phyloP scores from a whole-genome alignment of 2,329 filamentous ascomycete genomes.

The Moelleriella libera region DNA sequence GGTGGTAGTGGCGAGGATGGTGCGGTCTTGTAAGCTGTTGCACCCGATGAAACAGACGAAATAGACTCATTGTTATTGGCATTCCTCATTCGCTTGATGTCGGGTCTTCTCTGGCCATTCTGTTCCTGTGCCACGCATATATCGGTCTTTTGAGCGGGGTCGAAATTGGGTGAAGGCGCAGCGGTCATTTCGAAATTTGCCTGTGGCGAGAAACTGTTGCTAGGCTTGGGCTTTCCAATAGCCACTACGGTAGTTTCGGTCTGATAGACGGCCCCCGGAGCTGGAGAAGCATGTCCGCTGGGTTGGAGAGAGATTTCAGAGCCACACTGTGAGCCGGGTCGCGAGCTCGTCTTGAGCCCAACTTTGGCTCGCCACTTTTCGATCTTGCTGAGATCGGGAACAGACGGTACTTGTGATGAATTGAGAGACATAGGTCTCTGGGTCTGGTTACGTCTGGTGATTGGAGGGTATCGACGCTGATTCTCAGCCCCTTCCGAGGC shows the following conservation, averaged over 20 bases:
- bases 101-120: neutral
- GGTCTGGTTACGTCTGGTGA: slow-evolving; percentile 16
- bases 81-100: slow-evolving; percentile 1
- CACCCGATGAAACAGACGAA: slow-evolving; percentile 3
- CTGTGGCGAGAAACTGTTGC: neutral
- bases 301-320: neutral
- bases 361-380: slow-evolving; percentile 16
- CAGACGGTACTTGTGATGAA: slow-evolving; percentile 12
- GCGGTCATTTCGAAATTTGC: neutral
- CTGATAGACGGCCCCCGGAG: too few relatives aligned
- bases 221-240: too few relatives aligned
- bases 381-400: slow-evolving; percentile 18
- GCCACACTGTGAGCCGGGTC: neutral
- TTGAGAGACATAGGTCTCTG: slow-evolving; percentile 13
- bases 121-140: neutral
- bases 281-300: neutral
- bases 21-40: slow-evolving; percentile 6
- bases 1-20: slow-evolving; percentile 10
- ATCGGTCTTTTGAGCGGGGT: neutral
- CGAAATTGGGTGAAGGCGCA: neutral
- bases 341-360: slow-evolving; percentile 8
- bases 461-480: slow-evolving; percentile 20
- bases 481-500: slow-evolving; percentile 11
- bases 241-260: too few relatives aligned
- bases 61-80: slow-evolving; percentile 6